Conservation (phyloP, 2,329 filamentous ascomycete species). For the Leptosphaerulina australis region DNA sequence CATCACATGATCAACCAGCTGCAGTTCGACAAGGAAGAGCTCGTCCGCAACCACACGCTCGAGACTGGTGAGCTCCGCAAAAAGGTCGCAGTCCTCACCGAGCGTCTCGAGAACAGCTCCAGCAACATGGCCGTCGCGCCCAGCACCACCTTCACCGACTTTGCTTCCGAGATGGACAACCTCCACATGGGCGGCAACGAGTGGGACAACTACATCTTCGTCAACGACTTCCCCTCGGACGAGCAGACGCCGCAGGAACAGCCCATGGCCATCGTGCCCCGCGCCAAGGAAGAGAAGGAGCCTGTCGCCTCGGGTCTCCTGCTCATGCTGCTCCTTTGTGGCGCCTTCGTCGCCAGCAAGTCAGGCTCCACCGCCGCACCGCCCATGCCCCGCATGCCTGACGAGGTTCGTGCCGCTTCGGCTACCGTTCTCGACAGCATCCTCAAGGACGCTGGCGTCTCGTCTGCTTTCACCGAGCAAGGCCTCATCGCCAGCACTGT, state of each 20-base stretch:
- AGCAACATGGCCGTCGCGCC: slow-evolving; percentile 56
- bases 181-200: slow-evolving; percentile 76
- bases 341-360: slow-evolving; percentile 93
- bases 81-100: slow-evolving; percentile 82
- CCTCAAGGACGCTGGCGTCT: slow-evolving; percentile 77
- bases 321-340: slow-evolving; percentile 94
- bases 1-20: slow-evolving; percentile 77
- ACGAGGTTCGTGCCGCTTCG: slow-evolving; percentile 79
- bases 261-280: slow-evolving; percentile 50
- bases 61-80: slow-evolving; percentile 91
- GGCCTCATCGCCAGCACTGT: slow-evolving; percentile 60
- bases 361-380: slow-evolving; percentile 71
- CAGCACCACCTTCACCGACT: slow-evolving; percentile 69
- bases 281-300: slow-evolving; percentile 56
- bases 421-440: slow-evolving; percentile 79
- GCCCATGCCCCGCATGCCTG: slow-evolving; percentile 76
- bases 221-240: slow-evolving; percentile 72
- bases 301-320: slow-evolving; percentile 81
- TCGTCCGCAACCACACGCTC: slow-evolving; percentile 84
- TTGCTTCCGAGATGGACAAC: slow-evolving; percentile 82
- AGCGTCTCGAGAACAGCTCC: slow-evolving; percentile 66
- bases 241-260: slow-evolving; percentile 48
- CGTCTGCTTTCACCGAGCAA: slow-evolving; percentile 45
- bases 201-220: slow-evolving; percentile 83
- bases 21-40: slow-evolving; percentile 86